Conservation (phyloP, 2,329 filamentous ascomycete species). For the Epicoccum sorghinum region DNA sequence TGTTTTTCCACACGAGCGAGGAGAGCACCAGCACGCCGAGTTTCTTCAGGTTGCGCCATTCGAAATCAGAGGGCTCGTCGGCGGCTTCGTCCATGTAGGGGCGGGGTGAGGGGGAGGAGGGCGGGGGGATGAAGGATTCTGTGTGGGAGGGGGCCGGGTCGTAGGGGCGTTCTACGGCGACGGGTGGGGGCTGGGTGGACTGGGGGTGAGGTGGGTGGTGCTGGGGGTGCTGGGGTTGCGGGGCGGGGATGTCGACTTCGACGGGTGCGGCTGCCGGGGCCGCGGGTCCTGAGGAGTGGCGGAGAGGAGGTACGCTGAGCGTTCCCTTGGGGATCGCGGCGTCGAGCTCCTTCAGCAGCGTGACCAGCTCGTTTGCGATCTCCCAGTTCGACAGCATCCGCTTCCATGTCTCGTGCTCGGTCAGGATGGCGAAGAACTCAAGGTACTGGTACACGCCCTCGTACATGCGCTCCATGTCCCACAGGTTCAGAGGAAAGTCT, state of each 20-base stretch:
- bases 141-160: constrained; percentile 56
- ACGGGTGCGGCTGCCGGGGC: constrained; percentile 41
- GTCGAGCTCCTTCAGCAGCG: constrained; percentile 85
- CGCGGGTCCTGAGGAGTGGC: constrained; percentile 35
- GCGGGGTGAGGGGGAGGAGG: constrained; percentile 44
- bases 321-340: constrained; percentile 76
- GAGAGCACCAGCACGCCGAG: constrained; percentile 90
- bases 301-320: constrained; percentile 64
- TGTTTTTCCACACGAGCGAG: constrained; percentile 84
- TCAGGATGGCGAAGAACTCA: constrained; percentile 89
- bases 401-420: constrained; percentile 83
- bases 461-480: constrained; percentile 97
- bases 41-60: constrained; percentile 86
- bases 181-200: constrained; percentile 37
- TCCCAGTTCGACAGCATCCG: constrained; percentile 90
- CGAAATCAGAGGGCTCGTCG: constrained; percentile 69
- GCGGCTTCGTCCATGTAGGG: constrained; percentile 55
- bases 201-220: background rate
- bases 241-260: constrained; percentile 23
- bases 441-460: constrained; percentile 94
- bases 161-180: constrained; percentile 70
- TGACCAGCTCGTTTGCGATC: constrained; percentile 84
- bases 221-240: constrained; percentile 9
- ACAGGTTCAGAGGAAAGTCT: constrained; percentile 92
- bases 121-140: constrained; percentile 51